These are phyloP conservation scores for Fraxinus platypoda DNA, from an alignment of 305 asterid genomes.

Conservation along the genomic window DNA sequence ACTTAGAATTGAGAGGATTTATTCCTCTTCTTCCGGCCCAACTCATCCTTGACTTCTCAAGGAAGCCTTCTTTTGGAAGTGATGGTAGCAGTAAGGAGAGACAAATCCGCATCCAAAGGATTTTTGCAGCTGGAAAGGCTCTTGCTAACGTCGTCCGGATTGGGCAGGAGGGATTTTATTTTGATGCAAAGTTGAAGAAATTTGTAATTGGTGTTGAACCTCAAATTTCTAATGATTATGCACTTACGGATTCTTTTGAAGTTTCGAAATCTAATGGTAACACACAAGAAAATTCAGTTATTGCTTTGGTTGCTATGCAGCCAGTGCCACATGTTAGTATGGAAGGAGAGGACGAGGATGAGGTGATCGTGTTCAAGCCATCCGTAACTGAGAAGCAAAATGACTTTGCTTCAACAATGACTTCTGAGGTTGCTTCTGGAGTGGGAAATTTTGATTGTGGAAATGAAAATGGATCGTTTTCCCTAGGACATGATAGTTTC, in stretches of 20 bases:
- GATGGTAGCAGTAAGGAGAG: slow-evolving; percentile 64
- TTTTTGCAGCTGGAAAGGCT: slow-evolving; percentile 89
- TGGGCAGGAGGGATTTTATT: slow-evolving; percentile 66
- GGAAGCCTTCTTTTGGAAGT: slow-evolving; percentile 65
- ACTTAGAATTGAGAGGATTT: slow-evolving; percentile 90
- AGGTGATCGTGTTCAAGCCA: slow-evolving; percentile 88
- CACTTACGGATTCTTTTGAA: slow-evolving; percentile 32
- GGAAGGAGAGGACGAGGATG: slow-evolving; percentile 83
- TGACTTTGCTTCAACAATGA: slow-evolving; percentile 36
- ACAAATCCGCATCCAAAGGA: slow-evolving; percentile 64
- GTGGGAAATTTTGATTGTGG: slow-evolving; percentile 33
- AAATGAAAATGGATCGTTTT: slow-evolving; percentile 36
- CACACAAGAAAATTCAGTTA: slow-evolving; percentile 28
- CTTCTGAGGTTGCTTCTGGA: slow-evolving; percentile 35
- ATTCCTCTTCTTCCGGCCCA: slow-evolving; percentile 92
- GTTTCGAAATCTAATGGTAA: slow-evolving; percentile 26
- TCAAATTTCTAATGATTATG: slow-evolving; percentile 49
- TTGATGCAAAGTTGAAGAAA: slow-evolving; percentile 55
- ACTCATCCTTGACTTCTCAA: slow-evolving; percentile 82
- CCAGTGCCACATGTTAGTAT: slow-evolving; percentile 32
- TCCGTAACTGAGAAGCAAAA: slow-evolving; percentile 53
- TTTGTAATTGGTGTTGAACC: slow-evolving; percentile 70
- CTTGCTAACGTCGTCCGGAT: slow-evolving; percentile 61
- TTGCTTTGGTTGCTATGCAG: slow-evolving; percentile 20
- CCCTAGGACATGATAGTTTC: slow-evolving; percentile 45